Evolutionary conservation across 2,329 filamentous ascomycete genomes (phyloP), one percentile per base, ranked within the genome.

Genomic region (Zasmidium angulare): DNA sequence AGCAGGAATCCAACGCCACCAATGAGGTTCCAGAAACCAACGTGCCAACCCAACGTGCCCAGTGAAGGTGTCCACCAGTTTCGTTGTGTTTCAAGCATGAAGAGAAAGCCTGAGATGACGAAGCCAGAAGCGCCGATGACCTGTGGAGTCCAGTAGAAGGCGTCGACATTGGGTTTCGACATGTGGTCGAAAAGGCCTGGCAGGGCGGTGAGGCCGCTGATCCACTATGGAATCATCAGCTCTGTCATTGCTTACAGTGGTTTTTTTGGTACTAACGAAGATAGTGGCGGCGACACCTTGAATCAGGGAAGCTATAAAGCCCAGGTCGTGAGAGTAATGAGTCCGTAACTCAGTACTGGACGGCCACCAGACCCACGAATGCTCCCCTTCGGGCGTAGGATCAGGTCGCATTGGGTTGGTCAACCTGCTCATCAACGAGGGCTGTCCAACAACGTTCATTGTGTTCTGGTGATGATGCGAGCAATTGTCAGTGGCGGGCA

Each of bases 21-120:
- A 23, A 69, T 58, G 24, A 65, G 46, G 50, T 68, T 69, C 66
- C 67, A 69, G 10, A 64, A 46, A 6, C 67, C 69, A 43, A 71
- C 66, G 46, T 65, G 64, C 69, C 69, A 71, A 2, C 66, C 67
- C 24, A 71, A 61, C 12, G 59, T 58, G 14, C 50, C 31, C 11
- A 64, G 57, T 17, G 66, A 58, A 36, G 68, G 68, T 46, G 53
- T 40, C 55, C 61, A 66, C 69, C 68, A 71, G 7, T 60, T 60
- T 47, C 63, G 57, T 56, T 71, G 69, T 26, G 68, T 71, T 52
- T 69, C 66, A 40, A 71, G 53, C 55, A 63, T 68, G 58, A 71
- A 69, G 51, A 71, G 0, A 93, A 97, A 2, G 93, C 93, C 53
- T 97, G 82, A 81, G 96, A 98, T 0, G 93, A 96, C 0, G 93